Base-by-base conservation (phyloP, 2,329 filamentous ascomycete species). In the Aaosphaeria pasadenensis region DNA sequence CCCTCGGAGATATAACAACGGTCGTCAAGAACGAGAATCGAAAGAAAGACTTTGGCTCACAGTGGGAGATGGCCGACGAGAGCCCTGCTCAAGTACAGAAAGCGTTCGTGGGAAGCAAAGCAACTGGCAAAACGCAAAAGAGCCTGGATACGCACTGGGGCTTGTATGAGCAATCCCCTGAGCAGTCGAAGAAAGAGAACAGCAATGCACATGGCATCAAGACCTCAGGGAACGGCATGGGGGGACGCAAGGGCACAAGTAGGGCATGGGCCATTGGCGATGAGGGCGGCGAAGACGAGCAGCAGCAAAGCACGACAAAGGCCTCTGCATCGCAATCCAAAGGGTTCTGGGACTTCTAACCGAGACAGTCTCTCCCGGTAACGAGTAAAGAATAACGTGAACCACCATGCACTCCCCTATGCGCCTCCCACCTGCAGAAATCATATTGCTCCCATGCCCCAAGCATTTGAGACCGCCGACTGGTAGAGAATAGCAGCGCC, bases 21-120 rank as follows among this genome's bases (percentile, higher is more conserved):
- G 76, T 83, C 46, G 85, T 86, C 57, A 89, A 92, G 70, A 78
- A 85, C 49, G 83, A 85, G 63, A 82, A 86, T 68, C 86, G 89
- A 47, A 79, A 77, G 62, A 89, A 91, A 70, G 83, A 89, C 66
- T 91, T 95, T 58, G 84, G 85, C 43, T 71, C 84, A 17, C 89
- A 96, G 59, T 96, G 91, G 75, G 77, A 78, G 44, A 85, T 95
- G 74, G 77, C 79, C 5, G 90, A 95, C 65, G 76, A 83, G 38
- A 83, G 83, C 51, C 82, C 84, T 32, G 73, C 72, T 38, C 46
- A 45, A 1, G 42, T 50, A 43, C 49, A 47, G 29, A 54, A 60
- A 7, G 68, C 68, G 13, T 75, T 75, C 46, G 57, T 70, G 33
- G 70, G 60, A 46, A 58, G 70, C 60, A 73, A 61, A 68, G 76